Conservation (phyloP, 2,329 filamentous ascomycete species). For the Apiospora phragmitis region DNA sequence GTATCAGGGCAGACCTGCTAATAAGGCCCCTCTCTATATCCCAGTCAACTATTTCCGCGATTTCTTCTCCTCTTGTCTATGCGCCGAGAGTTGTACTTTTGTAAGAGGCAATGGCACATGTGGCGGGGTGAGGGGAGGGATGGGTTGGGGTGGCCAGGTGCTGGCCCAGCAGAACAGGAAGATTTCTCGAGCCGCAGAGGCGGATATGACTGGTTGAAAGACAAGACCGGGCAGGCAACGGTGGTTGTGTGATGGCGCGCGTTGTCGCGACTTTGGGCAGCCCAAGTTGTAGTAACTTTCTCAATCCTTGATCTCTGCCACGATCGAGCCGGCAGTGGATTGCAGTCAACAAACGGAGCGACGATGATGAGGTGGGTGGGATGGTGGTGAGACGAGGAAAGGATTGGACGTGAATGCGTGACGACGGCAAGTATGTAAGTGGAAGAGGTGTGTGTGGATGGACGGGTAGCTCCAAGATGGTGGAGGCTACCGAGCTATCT, state of each 20-base stretch:
- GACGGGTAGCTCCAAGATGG: constrained; percentile 28
- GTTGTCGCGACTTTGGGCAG: neutral
- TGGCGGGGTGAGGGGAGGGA: neutral
- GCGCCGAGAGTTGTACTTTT: constrained; percentile 3
- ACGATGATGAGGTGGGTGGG: constrained; percentile 21
- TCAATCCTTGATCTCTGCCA: neutral
- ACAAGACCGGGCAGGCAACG: neutral
- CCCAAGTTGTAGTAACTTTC: neutral
- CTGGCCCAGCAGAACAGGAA: neutral
- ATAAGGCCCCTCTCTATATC: constrained; percentile 6
- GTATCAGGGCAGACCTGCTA: constrained; percentile 8
- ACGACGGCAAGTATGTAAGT: constrained; percentile 18
- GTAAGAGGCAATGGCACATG: constrained; percentile 6
- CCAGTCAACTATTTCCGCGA: neutral
- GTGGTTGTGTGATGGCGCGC: constrained; percentile 1
- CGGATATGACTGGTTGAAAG: neutral
- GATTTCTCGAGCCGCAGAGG: neutral
- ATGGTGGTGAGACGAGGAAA: constrained; percentile 14
- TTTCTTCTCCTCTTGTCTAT: neutral
- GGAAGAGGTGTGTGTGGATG: constrained; percentile 25
- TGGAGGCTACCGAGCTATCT: constrained; percentile 19
- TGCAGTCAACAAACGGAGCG: constrained; percentile 25
- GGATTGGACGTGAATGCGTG: constrained; percentile 14
- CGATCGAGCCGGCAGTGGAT: constrained; percentile 24
- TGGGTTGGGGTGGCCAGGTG: constrained; percentile 3